A percentile compares a stretch with the other conserved stretches of the same genome.
These are phyloP conservation scores for Hanseniaspora osmophila DNA, from an alignment of 805 yeast genomes.

Conservation along the genomic window DNA sequence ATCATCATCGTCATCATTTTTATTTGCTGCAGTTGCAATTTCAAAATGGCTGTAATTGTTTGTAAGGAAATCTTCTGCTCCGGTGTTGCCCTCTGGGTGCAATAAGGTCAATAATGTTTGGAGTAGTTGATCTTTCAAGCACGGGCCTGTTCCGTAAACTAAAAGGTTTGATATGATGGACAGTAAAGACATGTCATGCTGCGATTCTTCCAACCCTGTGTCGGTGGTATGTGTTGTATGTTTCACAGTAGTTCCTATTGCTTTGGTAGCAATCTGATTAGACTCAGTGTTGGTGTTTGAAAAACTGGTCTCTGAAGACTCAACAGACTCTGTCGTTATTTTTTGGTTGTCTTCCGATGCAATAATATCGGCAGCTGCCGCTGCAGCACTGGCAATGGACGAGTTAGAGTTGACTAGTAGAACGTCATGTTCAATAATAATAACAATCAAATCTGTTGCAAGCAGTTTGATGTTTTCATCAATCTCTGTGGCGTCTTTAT, in stretches of 20 bases:
- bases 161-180: constrained; percentile 44
- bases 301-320: constrained; percentile 1
- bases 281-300: neutral
- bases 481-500: neutral
- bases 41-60: constrained; percentile 2
- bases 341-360: neutral
- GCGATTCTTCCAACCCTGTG: neutral
- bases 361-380: constrained; percentile 1
- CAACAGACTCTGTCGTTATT: neutral
- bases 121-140: constrained; percentile 65
- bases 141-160: constrained; percentile 48
- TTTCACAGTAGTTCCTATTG: neutral
- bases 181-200: constrained; percentile 41
- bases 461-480: constrained; percentile 37
- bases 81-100: constrained; percentile 34
- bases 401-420: constrained; percentile 31
- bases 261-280: no score
- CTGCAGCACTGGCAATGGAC: constrained; percentile 1
- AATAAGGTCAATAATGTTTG: constrained; percentile 69
- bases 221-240: neutral
- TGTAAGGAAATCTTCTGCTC: constrained; percentile 6
- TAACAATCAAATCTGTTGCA: constrained; percentile 68
- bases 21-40: constrained; percentile 1
- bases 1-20: constrained; percentile 5
- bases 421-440: constrained; percentile 76